Evolutionary conservation across 306 rosid genomes (phyloP).

Genomic region (Betula pendula): DNA sequence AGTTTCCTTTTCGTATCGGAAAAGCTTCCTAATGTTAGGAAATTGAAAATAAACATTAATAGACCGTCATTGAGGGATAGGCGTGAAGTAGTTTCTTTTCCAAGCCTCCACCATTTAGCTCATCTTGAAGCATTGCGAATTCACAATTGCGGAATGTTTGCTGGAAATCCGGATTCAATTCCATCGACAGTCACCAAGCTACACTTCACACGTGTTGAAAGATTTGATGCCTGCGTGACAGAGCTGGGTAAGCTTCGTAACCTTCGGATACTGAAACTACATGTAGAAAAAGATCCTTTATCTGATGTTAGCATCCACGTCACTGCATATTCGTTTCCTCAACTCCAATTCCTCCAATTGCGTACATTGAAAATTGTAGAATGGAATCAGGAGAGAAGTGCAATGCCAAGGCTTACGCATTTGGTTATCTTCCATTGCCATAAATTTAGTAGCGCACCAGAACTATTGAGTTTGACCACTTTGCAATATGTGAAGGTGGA

Average conservation of each 20-base stretch:
- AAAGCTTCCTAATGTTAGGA: not conserved
- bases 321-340: not conserved
- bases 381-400: not conserved
- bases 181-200: not conserved
- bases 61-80: no score
- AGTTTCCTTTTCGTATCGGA: not conserved
- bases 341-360: not conserved
- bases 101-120: not conserved
- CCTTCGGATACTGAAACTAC: not conserved
- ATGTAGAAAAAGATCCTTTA: no score
- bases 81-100: no score
- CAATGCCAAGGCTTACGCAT: not conserved
- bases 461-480: not conserved
- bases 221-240: not conserved
- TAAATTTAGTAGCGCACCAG: not conserved
- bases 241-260: not conserved
- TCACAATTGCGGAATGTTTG: not conserved
- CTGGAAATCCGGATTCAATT: not conserved
- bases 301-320: no score
- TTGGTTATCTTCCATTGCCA: not conserved
- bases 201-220: not conserved
- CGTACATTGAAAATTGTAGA: fast-evolving
- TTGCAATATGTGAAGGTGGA: not conserved
- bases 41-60: not conserved
- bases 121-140: not conserved